Evolutionary conservation across 1,139 yeast species (phyloP).

Genomic region (Komagataea norvegica): DNA sequence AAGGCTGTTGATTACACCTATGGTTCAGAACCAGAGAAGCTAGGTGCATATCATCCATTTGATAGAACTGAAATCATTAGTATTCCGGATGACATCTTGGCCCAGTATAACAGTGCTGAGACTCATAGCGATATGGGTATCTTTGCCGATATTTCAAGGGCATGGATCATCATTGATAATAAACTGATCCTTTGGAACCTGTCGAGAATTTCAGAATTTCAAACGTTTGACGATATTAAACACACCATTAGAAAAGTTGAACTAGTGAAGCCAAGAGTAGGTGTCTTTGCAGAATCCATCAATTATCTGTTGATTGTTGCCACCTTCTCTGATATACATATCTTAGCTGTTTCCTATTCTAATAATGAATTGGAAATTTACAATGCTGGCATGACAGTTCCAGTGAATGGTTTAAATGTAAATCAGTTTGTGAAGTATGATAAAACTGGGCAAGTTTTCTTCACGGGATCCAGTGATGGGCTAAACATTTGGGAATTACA

Average conservation of each 20-base stretch:
- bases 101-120: slow-evolving; percentile 62
- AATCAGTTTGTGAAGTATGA: slow-evolving; percentile 57
- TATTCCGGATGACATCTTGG: slow-evolving; percentile 80
- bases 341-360: slow-evolving; percentile 65
- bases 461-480: slow-evolving; percentile 75
- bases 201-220: slow-evolving; percentile 57
- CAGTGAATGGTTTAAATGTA: slow-evolving; percentile 74
- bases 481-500: slow-evolving; percentile 81
- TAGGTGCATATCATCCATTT: slow-evolving; percentile 64
- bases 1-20: slow-evolving; percentile 39
- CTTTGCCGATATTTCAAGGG: slow-evolving; percentile 73
- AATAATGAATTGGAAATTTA: slow-evolving; percentile 62
- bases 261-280: slow-evolving; percentile 73
- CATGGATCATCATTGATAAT: slow-evolving; percentile 86
- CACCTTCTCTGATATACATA: slow-evolving; percentile 74
- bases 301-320: slow-evolving; percentile 69
- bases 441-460: slow-evolving; percentile 72
- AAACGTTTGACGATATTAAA: slow-evolving; percentile 76
- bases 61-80: slow-evolving; percentile 63
- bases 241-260: slow-evolving; percentile 75
- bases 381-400: slow-evolving; percentile 78
- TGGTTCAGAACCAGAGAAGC: slow-evolving; percentile 33
- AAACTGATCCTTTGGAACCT: slow-evolving; percentile 80
- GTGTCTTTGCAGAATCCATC: slow-evolving; percentile 75
- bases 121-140: slow-evolving; percentile 76